phyloP scores from a whole-genome alignment of 257 asterid species.

The Forsythia suspensa region DNA sequence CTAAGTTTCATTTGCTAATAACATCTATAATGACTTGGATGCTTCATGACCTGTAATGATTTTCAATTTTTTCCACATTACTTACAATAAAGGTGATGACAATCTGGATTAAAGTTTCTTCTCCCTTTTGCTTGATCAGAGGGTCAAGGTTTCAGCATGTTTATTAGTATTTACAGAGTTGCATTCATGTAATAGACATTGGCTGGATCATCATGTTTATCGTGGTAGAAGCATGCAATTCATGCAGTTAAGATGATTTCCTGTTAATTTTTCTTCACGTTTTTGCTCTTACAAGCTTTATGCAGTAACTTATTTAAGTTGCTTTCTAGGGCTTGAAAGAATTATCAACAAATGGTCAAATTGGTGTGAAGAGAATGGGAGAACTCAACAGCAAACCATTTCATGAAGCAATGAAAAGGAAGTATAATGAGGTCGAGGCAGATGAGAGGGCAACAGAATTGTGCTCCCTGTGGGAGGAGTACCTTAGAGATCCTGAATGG shows the following conservation, averaged over 20 bases:
- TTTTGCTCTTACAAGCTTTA: constrained; percentile 11
- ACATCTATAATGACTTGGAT: constrained; percentile 10
- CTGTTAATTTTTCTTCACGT: neutral
- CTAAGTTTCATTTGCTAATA: neutral
- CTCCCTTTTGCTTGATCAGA: neutral
- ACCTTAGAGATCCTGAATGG: constrained; percentile 94
- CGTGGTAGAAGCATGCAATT: constrained; percentile 16
- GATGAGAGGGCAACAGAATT: constrained; percentile 78
- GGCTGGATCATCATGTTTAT: constrained; percentile 6
- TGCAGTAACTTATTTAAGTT: constrained; percentile 24
- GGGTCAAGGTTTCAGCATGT: neutral
- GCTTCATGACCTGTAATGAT: neutral
- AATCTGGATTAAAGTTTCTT: neutral
- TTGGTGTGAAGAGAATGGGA: constrained; percentile 89
- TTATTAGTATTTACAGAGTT: neutral
- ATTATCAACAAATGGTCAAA: constrained; percentile 36
- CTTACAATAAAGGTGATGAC: neutral
- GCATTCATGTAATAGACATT: neutral
- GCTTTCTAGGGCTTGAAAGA: constrained; percentile 67
- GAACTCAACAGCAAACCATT: constrained; percentile 83
- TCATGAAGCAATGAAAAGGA: constrained; percentile 64
- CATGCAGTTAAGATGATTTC: neutral
- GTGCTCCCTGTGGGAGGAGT: constrained; percentile 90
- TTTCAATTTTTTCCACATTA: neutral
- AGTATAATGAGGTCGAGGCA: constrained; percentile 63